Evolutionary conservation across 164 flowering plant genomes (phyloP).

Genomic region (Protea cynaroides): DNA sequence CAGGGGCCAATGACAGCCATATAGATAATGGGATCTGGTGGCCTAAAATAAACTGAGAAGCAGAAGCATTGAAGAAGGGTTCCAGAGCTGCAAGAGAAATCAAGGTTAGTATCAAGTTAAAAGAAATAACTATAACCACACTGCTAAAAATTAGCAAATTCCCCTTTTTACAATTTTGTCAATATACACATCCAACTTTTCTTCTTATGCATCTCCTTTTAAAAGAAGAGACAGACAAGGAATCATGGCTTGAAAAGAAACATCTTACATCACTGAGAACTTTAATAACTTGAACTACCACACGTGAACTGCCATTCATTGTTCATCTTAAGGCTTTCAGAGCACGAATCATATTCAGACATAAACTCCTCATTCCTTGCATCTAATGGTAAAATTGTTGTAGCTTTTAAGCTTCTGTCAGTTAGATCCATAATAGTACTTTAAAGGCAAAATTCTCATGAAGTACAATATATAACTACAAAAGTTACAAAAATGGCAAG

Average conservation of each 20-base stretch:
- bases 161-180: neutral
- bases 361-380: neutral
- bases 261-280: neutral
- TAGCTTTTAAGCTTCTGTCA: neutral
- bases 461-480: no score
- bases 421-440: neutral
- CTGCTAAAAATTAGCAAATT: neutral
- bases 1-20: slow-evolving; percentile 63
- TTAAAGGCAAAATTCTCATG: neutral
- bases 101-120: slow-evolving; percentile 5
- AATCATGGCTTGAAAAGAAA: neutral
- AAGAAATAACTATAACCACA: neutral
- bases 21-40: slow-evolving; percentile 52
- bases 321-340: neutral
- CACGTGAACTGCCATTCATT: neutral
- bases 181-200: neutral
- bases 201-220: neutral
- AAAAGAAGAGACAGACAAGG: neutral
- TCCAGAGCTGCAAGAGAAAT: slow-evolving; percentile 41
- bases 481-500: no score
- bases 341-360: neutral
- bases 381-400: neutral
- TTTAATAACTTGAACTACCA: neutral
- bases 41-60: slow-evolving; percentile 62
- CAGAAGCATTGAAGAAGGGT: slow-evolving; percentile 64